These are phyloP conservation scores for Scleroderma citrinum DNA, from an alignment of 768 basidiomycete genomes.

Conservation along the genomic window DNA sequence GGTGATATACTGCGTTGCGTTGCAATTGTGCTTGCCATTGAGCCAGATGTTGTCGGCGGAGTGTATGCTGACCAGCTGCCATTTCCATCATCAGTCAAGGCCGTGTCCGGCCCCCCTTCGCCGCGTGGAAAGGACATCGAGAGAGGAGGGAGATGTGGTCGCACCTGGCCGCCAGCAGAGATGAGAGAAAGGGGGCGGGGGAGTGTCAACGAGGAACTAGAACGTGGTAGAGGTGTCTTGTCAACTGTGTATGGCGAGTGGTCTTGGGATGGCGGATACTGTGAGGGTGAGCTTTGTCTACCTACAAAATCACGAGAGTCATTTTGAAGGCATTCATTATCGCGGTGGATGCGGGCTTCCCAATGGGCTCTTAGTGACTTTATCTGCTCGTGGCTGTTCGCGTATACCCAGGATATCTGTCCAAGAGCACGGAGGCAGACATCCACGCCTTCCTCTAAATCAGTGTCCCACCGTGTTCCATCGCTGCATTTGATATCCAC, in stretches of 20 bases:
- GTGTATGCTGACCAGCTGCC: slow-evolving; percentile 60
- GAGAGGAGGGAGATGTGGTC: slow-evolving; percentile 45
- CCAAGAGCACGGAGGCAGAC: slow-evolving; percentile 70
- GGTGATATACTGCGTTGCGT: slow-evolving; percentile 34
- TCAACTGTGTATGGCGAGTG: slow-evolving; percentile 22
- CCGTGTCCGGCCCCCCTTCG: slow-evolving; percentile 50
- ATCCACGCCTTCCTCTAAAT: slow-evolving; percentile 28
- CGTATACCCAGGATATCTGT: slow-evolving; percentile 79
- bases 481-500: slow-evolving; percentile 16
- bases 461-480: slow-evolving; percentile 19
- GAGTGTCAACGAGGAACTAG: slow-evolving; percentile 1
- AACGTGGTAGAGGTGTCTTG: slow-evolving; percentile 13
- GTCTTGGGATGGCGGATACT: slow-evolving; percentile 18
- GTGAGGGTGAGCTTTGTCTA: slow-evolving; percentile 13
- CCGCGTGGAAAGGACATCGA: slow-evolving; percentile 33
- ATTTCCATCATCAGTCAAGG: slow-evolving; percentile 41
- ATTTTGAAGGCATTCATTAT: slow-evolving; percentile 24
- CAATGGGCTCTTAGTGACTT: slow-evolving; percentile 49
- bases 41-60: slow-evolving; percentile 53
- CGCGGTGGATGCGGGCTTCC: slow-evolving; percentile 33
- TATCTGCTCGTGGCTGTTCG: slow-evolving; percentile 67
- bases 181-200: slow-evolving; percentile 25
- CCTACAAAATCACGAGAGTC: slow-evolving; percentile 9
- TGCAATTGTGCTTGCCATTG: slow-evolving; percentile 40
- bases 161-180: slow-evolving; percentile 33